phyloP scores from a whole-genome alignment of 176 grass and related monocot genomes.

The Olyra latifolia region DNA sequence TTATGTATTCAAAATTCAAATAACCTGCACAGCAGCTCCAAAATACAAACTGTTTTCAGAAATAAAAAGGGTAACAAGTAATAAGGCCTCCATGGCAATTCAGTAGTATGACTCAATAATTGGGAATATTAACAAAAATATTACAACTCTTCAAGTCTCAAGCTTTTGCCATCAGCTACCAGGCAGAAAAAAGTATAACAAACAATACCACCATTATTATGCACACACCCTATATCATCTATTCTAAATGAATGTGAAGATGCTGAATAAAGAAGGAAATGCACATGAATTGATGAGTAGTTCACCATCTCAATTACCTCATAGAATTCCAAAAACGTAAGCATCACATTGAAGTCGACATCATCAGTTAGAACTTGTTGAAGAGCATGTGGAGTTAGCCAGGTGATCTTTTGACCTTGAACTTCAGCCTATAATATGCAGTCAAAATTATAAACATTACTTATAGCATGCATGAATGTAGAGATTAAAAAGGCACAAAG shows the following conservation, averaged over 20 bases:
- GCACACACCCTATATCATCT: neutral
- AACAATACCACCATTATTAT: neutral
- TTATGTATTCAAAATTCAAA: too few relatives aligned
- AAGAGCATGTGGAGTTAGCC: conserved; percentile 94
- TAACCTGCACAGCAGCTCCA: neutral
- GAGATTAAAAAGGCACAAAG: neutral
- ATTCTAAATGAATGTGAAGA: too few relatives aligned
- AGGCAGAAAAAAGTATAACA: neutral
- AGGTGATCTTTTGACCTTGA: conserved; percentile 96
- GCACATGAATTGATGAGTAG: conserved; percentile 32
- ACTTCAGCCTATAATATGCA: conserved; percentile 79
- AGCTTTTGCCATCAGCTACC: neutral
- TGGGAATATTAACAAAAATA: neutral
- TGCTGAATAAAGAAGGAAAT: conserved; percentile 17
- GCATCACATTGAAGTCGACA: conserved; percentile 98
- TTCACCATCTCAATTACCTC: conserved; percentile 51
- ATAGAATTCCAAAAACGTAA: conserved; percentile 95
- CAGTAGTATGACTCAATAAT: neutral
- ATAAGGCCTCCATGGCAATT: neutral
- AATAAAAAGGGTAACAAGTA: neutral
- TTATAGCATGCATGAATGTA: neutral
- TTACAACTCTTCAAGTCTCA: neutral
- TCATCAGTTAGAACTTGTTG: conserved; percentile 92
- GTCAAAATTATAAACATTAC: conserved; percentile 18
- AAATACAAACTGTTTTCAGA: neutral